A percentile compares a stretch with the other conserved stretches of the same genome.
These are phyloP conservation scores for Allium sativum DNA, from an alignment of 106 monocot genomes.

Conservation along the genomic window DNA sequence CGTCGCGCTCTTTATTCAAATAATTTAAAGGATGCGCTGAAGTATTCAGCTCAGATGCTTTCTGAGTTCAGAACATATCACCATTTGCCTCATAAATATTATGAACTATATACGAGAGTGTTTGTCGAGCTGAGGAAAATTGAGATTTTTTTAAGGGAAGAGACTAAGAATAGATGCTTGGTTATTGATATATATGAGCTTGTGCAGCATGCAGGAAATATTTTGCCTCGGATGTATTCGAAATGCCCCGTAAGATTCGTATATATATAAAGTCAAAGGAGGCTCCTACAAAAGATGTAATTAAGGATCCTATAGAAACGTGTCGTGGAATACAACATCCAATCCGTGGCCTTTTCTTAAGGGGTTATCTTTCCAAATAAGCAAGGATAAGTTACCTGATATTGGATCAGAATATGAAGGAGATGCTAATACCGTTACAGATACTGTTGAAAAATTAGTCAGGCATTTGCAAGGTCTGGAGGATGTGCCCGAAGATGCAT, in stretches of 20 bases:
- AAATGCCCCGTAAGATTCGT: conserved; percentile 92
- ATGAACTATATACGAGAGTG: too few relatives aligned
- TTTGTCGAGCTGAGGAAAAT: too few relatives aligned
- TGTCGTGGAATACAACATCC: conserved; percentile 91
- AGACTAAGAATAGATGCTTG: too few relatives aligned
- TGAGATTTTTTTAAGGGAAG: too few relatives aligned
- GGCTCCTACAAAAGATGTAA: conserved; percentile 89
- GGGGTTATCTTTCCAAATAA: conserved; percentile 93
- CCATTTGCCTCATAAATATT: too few relatives aligned
- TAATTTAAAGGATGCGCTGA: too few relatives aligned
- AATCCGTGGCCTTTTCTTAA: conserved; percentile 85
- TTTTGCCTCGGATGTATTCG: too few relatives aligned
- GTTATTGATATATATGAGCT: too few relatives aligned
- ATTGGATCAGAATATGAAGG: conserved; percentile 97
- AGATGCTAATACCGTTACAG: conserved; percentile 64
- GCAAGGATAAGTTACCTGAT: conserved; percentile 87
- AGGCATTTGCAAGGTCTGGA: conserved; percentile 73
- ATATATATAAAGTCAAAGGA: conserved; percentile 95
- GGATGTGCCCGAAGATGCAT: conserved; percentile 49
- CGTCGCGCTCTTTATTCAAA: too few relatives aligned
- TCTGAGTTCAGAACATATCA: too few relatives aligned
- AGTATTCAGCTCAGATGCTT: too few relatives aligned
- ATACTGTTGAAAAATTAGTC: conserved; percentile 89
- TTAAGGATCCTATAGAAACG: conserved; percentile 98
- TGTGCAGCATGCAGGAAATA: too few relatives aligned